These are phyloP conservation scores for Chrysanthemum lavandulifolium DNA, from an alignment of 129 eudicot species.

Conservation along the genomic window DNA sequence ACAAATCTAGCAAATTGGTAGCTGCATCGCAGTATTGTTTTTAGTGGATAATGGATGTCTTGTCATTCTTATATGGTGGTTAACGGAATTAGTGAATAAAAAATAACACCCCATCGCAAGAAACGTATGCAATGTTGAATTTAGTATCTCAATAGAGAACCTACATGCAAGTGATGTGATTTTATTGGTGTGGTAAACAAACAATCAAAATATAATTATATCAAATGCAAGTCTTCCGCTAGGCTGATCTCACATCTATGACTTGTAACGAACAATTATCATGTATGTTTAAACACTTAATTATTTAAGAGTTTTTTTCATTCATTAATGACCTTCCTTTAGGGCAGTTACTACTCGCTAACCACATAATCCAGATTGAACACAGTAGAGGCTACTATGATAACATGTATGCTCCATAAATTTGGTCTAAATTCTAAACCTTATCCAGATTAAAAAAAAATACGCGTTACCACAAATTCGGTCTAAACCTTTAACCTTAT, in stretches of 20 bases:
- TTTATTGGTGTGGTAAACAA: background rate
- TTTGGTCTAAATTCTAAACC: too few relatives aligned
- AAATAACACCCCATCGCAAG: background rate
- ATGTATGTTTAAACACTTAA: background rate
- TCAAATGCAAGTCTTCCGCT: background rate
- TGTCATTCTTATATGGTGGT: background rate
- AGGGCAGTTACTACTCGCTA: background rate
- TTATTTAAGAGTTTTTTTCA: background rate
- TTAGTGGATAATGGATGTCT: constrained; percentile 11
- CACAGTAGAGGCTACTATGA: too few relatives aligned
- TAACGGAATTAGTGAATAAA: constrained; percentile 1
- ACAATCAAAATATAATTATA: background rate
- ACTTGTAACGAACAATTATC: too few relatives aligned
- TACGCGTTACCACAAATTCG: too few relatives aligned
- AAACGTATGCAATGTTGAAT: background rate
- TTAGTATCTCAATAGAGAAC: background rate
- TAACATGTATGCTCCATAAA: too few relatives aligned
- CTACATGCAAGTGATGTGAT: background rate
- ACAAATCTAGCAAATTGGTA: background rate
- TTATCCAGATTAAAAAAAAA: too few relatives aligned
- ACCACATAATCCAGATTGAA: background rate
- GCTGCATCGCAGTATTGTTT: background rate
- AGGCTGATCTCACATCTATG: background rate
- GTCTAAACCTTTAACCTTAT: too few relatives aligned
- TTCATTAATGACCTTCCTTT: background rate